These are phyloP conservation scores for Lecanicillium sp. DNA, from an alignment of 2,329 filamentous ascomycete genomes.

Conservation along the genomic window DNA sequence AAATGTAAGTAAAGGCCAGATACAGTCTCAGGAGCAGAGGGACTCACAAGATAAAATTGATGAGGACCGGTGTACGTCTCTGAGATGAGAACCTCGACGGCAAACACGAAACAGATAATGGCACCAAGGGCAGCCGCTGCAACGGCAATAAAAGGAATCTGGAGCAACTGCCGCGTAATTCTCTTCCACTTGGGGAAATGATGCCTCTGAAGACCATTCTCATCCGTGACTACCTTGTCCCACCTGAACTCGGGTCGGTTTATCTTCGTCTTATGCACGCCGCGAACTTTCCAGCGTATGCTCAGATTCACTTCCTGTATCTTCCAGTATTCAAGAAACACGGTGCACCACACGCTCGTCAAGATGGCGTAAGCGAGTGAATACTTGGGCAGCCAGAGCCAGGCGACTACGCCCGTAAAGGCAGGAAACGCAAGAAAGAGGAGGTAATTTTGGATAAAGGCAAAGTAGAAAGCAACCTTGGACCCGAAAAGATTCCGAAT, in stretches of 20 bases:
- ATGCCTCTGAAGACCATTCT: constrained; percentile 52
- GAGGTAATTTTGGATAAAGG: constrained; percentile 73
- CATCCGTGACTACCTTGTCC: constrained; percentile 52
- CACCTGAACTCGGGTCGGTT: constrained; percentile 57
- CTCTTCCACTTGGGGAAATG: constrained; percentile 59
- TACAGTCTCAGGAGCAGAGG: neutral
- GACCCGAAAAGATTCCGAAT: constrained; percentile 56
- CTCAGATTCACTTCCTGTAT: constrained; percentile 63
- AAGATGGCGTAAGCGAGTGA: constrained; percentile 60
- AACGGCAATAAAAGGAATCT: constrained; percentile 59
- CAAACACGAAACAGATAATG: constrained; percentile 62
- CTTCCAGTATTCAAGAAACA: constrained; percentile 77
- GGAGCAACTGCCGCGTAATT: constrained; percentile 55
- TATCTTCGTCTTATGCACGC: constrained; percentile 57
- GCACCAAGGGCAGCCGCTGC: constrained; percentile 52
- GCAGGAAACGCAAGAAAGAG: constrained; percentile 63
- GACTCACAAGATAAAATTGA: constrained; percentile 51
- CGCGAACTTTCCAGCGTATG: constrained; percentile 64
- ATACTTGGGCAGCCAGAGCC: constrained; percentile 61
- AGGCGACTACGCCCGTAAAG: constrained; percentile 57
- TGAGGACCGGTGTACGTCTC: constrained; percentile 65
- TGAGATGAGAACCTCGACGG: constrained; percentile 66
- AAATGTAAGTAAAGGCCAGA: neutral
- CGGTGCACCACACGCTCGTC: constrained; percentile 60
- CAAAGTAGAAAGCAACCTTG: constrained; percentile 70